Conservation (phyloP, 1,284 basidiomycete genomes). For the Rhodotorula sp. region DNA sequence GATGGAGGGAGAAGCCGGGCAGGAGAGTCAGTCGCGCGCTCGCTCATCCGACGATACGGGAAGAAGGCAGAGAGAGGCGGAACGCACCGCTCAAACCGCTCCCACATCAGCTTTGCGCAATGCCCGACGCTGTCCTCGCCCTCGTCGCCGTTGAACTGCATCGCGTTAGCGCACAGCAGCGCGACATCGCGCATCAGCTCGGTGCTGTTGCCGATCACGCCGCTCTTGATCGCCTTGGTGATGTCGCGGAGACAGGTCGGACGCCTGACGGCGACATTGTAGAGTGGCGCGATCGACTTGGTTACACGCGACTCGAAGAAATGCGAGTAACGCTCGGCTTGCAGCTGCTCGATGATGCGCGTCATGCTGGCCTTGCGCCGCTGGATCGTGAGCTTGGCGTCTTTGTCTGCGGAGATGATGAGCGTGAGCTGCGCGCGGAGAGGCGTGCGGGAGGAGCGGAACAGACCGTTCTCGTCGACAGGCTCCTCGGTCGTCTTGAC, state of each 20-base stretch:
- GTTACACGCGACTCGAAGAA: constrained; percentile 90
- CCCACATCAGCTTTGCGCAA: constrained; percentile 83
- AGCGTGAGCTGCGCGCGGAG: background rate
- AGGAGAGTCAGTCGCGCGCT: no score
- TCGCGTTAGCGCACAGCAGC: constrained; percentile 92
- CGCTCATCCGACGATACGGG: no score
- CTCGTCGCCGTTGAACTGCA: constrained; percentile 84
- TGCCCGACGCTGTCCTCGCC: constrained; percentile 56
- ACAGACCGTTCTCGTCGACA: constrained; percentile 4
- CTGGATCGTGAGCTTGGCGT: constrained; percentile 14
- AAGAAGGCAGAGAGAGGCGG: background rate
- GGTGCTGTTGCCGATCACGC: constrained; percentile 71
- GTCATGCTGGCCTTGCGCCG: constrained; percentile 76
- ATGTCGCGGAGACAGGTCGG: constrained; percentile 93
- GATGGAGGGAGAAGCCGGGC: background rate
- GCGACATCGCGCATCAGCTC: constrained; percentile 88
- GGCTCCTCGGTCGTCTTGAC: constrained; percentile 20
- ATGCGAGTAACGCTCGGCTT: constrained; percentile 78
- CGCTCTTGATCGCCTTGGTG: constrained; percentile 76
- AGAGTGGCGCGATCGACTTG: constrained; percentile 81
- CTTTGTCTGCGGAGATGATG: constrained; percentile 8
- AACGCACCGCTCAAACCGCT: constrained; percentile 57
- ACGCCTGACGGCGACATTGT: constrained; percentile 82
- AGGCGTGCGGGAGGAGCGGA: background rate
- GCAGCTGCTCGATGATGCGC: constrained; percentile 77